A percentile compares a stretch with the other conserved stretches of the same genome.
Evolutionary conservation across 257 asterid species (phyloP).

Genomic region (Sherardia arvensis): DNA sequence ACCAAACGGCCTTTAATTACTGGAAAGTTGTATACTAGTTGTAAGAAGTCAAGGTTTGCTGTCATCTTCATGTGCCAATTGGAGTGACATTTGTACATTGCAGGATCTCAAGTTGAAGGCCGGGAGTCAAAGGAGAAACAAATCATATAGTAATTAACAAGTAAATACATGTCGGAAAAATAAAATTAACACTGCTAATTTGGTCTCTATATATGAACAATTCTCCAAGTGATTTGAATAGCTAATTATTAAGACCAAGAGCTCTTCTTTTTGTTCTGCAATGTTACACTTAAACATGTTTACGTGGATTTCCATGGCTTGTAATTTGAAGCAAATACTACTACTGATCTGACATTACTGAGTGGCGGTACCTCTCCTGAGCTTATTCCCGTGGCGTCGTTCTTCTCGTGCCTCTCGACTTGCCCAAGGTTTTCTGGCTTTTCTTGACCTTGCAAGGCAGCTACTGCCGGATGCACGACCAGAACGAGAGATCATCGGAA

Average conservation of each 20-base stretch:
- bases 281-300: not conserved
- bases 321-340: not conserved
- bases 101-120: not conserved
- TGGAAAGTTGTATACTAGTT: not conserved
- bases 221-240: not conserved
- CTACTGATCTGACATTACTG: not conserved
- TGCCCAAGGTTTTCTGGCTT: not conserved
- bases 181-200: too few relatives aligned
- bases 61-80: not conserved
- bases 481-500: not conserved
- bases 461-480: not conserved
- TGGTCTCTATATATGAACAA: not conserved
- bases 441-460: constrained; percentile 12
- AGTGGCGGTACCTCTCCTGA: constrained; percentile 7
- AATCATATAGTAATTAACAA: too few relatives aligned
- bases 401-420: not conserved
- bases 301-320: not conserved
- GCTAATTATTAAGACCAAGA: not conserved
- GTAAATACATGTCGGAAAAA: too few relatives aligned
- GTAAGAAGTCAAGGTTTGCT: not conserved
- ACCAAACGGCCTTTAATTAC: not conserved
- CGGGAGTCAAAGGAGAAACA: not conserved
- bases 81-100: not conserved
- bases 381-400: not conserved
- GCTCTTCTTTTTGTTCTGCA: not conserved